Conservation (phyloP, 345 rosid species). For the Jatropha curcas region DNA sequence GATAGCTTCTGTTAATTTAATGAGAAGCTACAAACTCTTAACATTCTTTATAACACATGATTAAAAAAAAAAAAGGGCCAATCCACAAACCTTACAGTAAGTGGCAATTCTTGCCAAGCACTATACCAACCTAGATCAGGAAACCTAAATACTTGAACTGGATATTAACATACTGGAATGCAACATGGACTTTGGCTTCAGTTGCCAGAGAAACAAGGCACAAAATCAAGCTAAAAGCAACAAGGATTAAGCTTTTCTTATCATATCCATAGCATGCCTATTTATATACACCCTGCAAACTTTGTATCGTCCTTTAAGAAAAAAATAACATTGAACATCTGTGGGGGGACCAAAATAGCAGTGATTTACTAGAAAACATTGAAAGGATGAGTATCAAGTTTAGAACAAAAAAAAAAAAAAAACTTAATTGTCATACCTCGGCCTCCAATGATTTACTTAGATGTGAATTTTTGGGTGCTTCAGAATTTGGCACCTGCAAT, state of each 20-base stretch:
- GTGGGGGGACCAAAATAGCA: not conserved
- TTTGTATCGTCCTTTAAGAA: not conserved
- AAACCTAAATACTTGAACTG: not conserved
- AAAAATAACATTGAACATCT: not conserved
- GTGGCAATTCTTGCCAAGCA: conserved; percentile 5
- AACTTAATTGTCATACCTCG: conserved; percentile 43
- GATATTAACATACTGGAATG: not conserved
- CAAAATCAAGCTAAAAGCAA: not conserved
- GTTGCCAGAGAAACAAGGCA: not conserved
- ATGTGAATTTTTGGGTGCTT: conserved; percentile 38
- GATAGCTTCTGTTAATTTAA: not conserved
- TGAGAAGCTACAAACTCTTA: not conserved
- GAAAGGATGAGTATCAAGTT: not conserved
- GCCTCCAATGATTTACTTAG: conserved; percentile 32
- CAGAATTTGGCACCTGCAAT: conserved; percentile 52
- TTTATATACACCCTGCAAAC: not conserved
- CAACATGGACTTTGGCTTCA: not conserved
- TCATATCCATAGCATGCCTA: not conserved
- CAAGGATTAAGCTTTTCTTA: not conserved
- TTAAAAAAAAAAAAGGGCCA: not conserved
- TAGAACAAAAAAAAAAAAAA: conserved; percentile 4
- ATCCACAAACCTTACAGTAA: not conserved
- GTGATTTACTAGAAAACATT: not conserved
- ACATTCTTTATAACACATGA: not conserved
- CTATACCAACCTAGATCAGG: not conserved